Evolutionary conservation across 352 stramenopile species (phyloP), one percentile per base, ranked within the genome.

Genomic region (Phytophthora boehmeriae): DNA sequence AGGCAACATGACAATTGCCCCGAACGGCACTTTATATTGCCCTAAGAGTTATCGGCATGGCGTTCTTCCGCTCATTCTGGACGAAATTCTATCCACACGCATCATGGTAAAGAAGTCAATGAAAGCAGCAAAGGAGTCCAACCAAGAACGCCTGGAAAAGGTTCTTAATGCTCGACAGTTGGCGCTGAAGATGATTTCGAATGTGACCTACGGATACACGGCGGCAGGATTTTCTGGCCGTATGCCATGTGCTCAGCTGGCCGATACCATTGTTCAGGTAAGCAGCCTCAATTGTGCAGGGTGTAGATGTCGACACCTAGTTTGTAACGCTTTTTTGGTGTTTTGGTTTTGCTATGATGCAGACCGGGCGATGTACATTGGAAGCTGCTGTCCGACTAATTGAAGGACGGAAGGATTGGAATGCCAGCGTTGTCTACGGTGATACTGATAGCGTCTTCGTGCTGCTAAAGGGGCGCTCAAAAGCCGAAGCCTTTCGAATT

Each of bases 371-470:
- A 48, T 89, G 83, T 45, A 99, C 96, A 4, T 79, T 99, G 23
- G 93, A 98, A 80, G 90, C 88, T 58, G 92, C 96, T 46, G 97
- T 99, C 32, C 72, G 88, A 35, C 49, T 98, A 34, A 97, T 98
- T 2, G 97, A 98, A 55, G 66, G 58, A 10, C 78, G 88, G 54
- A 61, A 75, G 19, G 77, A 87, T 39, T 96, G 88, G 90, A 88
- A 93, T 56, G 91, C 88, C n/a, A 79, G 71, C 20, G 96, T 99
- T 23, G 93, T 98, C 5, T 98, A 98, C 63, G 97, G 96, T 9
- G 97, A 99, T 70, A 99, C 98, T 4, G 98, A 99, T 72, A 99
- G 96, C 51, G 71, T 99, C 5, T 99, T 99, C 79, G 89, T 99
- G 38, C 83, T 98, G 54, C 76, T 99, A 4, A 88, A 86, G 41